Evolutionary conservation across 805 yeast species (phyloP).

Genomic region (Cyberlindnera japonica): DNA sequence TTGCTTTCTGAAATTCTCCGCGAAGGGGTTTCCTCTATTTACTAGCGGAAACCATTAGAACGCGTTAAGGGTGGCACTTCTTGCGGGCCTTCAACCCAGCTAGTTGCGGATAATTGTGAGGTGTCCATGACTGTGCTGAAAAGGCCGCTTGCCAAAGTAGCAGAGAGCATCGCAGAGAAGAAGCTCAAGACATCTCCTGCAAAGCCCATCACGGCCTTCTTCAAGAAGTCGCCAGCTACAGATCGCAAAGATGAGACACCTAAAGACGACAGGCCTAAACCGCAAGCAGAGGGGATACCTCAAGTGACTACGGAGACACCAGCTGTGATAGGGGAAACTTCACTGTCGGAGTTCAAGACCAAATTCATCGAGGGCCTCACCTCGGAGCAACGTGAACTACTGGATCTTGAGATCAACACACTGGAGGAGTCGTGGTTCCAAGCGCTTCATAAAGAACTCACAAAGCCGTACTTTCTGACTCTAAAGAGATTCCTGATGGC

Average conservation of each 20-base stretch:
- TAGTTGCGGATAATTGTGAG: neutral
- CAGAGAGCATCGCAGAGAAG: neutral
- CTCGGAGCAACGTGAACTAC: conserved; percentile 45
- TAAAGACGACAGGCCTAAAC: neutral
- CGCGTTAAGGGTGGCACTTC: neutral
- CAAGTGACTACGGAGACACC: neutral
- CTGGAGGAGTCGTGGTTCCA: conserved; percentile 79
- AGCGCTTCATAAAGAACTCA: conserved; percentile 62
- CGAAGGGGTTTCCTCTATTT: too few relatives aligned
- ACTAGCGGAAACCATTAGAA: too few relatives aligned
- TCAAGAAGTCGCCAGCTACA: conserved; percentile 1
- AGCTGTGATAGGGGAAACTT: neutral
- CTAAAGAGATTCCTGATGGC: conserved; percentile 59
- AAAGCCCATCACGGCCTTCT: conserved; percentile 11
- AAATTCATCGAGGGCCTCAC: conserved; percentile 12
- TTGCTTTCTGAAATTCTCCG: too few relatives aligned
- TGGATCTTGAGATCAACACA: conserved; percentile 63
- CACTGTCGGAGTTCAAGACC: conserved; percentile 12
- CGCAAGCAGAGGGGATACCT: too few relatives aligned
- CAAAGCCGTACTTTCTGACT: conserved; percentile 77
- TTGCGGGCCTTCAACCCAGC: neutral
- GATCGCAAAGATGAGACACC: neutral
- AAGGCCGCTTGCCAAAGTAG: conserved; percentile 1
- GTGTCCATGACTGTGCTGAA: conserved; percentile 7
- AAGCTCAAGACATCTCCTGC: conserved; percentile 2